Evolutionary conservation across 2,329 filamentous ascomycete species (phyloP).

Genomic region (Stemphylium beticola): DNA sequence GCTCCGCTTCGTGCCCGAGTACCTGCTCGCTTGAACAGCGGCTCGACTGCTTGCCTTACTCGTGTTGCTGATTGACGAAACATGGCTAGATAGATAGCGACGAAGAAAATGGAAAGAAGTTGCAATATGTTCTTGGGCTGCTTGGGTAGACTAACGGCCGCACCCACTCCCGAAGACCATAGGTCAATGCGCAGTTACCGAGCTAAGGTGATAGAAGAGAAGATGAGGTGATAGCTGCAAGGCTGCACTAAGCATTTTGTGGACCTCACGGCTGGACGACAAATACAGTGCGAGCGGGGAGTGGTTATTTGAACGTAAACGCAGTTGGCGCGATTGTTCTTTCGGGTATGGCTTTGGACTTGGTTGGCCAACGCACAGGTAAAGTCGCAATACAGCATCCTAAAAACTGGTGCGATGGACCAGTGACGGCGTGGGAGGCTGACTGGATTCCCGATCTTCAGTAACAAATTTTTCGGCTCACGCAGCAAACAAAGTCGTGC

Average conservation of each 20-base stretch:
- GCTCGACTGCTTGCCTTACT: slow-evolving; percentile 37
- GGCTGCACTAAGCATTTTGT: slow-evolving; percentile 35
- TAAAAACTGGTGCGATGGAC: slow-evolving; percentile 21
- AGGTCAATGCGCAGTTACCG: slow-evolving; percentile 26
- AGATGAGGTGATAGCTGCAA: slow-evolving; percentile 24
- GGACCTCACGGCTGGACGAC: slow-evolving; percentile 32
- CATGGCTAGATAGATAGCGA: slow-evolving; percentile 32
- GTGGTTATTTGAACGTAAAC: slow-evolving; percentile 45
- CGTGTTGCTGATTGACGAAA: slow-evolving; percentile 40
- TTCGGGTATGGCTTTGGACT: slow-evolving; percentile 32
- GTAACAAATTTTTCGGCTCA: slow-evolving; percentile 38
- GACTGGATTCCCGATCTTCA: slow-evolving; percentile 29
- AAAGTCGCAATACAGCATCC: slow-evolving; percentile 34
- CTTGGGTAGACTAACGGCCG: slow-evolving; percentile 21
- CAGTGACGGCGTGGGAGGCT: slow-evolving; percentile 39
- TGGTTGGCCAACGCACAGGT: slow-evolving; percentile 42
- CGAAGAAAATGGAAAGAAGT: slow-evolving; percentile 11
- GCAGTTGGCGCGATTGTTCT: slow-evolving; percentile 41
- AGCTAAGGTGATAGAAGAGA: slow-evolving; percentile 26
- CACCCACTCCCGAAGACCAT: slow-evolving; percentile 32
- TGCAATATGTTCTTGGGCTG: slow-evolving; percentile 21
- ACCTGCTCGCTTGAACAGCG: slow-evolving; percentile 36
- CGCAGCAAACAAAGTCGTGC: slow-evolving; percentile 44
- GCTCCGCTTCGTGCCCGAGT: slow-evolving; percentile 34
- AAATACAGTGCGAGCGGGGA: slow-evolving; percentile 37